phyloP scores from a whole-genome alignment of 2,329 filamentous ascomycete genomes.

The Cladosporium sp. region DNA sequence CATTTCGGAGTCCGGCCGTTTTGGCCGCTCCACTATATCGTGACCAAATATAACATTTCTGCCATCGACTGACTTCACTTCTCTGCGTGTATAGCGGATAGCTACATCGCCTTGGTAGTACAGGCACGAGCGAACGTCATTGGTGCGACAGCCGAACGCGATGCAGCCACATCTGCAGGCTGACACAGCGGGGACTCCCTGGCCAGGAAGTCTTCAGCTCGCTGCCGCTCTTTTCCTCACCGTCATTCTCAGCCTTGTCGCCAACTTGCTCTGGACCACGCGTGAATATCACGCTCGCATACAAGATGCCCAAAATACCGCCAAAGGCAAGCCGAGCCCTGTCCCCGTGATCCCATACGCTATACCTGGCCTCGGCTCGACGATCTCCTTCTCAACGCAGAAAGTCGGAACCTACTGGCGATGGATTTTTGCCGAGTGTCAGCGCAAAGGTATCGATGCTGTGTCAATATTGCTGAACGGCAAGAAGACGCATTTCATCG shows the following conservation, averaged over 20 bases:
- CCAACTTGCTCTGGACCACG: slow-evolving; percentile 6
- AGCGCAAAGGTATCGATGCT: slow-evolving; percentile 9
- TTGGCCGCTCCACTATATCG: neutral
- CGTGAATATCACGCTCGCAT: neutral
- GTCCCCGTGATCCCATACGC: slow-evolving; percentile 18
- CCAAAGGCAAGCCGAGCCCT: neutral
- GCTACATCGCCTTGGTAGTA: neutral
- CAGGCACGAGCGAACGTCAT: no score
- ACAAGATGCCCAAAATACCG: neutral
- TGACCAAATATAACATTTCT: neutral
- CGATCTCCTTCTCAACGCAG: slow-evolving; percentile 17
- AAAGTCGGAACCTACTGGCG: slow-evolving; percentile 19
- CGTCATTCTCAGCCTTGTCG: slow-evolving; percentile 3
- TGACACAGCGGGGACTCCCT: neutral
- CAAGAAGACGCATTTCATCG: slow-evolving; percentile 16
- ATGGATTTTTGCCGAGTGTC: slow-evolving; percentile 6
- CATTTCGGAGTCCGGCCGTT: slow-evolving; percentile 1
- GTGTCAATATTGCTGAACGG: slow-evolving; percentile 19
- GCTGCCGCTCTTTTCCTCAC: neutral
- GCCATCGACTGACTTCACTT: neutral
- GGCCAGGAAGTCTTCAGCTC: neutral
- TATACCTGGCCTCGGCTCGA: slow-evolving; percentile 18
- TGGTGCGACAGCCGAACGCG: neutral
- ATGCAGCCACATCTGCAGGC: neutral
- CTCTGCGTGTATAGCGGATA: neutral